phyloP scores from a whole-genome alignment of 2,329 filamentous ascomycete species.

The Claviceps sp. region DNA sequence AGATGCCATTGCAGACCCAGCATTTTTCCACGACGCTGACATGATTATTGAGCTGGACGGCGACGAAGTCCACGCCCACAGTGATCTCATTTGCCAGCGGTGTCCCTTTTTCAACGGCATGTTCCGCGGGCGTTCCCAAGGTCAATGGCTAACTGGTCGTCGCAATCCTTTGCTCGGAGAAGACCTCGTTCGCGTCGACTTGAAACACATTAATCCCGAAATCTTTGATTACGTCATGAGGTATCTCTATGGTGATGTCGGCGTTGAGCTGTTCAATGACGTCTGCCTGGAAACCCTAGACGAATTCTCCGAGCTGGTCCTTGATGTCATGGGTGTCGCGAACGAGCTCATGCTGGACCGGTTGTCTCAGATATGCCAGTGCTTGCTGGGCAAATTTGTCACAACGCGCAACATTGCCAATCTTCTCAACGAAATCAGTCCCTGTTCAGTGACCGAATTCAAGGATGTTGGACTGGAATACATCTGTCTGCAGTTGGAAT shows the following conservation, averaged over 20 bases:
- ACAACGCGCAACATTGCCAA: slow-evolving; percentile 74
- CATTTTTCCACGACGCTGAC: slow-evolving; percentile 70
- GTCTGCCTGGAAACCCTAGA: slow-evolving; percentile 60
- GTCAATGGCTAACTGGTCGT: slow-evolving; percentile 68
- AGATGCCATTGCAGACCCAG: slow-evolving; percentile 50
- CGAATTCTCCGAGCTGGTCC: slow-evolving; percentile 74
- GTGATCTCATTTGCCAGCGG: slow-evolving; percentile 62
- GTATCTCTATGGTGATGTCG: slow-evolving; percentile 73
- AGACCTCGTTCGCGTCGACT: slow-evolving; percentile 53
- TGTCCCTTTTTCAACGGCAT: slow-evolving; percentile 88
- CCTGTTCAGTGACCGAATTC: slow-evolving; percentile 71
- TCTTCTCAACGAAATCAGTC: slow-evolving; percentile 73
- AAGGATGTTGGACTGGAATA: slow-evolving; percentile 84
- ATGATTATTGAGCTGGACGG: slow-evolving; percentile 66
- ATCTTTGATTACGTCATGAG: slow-evolving; percentile 69
- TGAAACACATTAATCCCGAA: slow-evolving; percentile 62
- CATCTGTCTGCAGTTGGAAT: slow-evolving; percentile 79
- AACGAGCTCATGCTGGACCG: slow-evolving; percentile 94
- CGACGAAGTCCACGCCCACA: slow-evolving; percentile 61
- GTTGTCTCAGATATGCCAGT: slow-evolving; percentile 80
- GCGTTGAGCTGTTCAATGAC: slow-evolving; percentile 68
- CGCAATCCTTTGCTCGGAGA: slow-evolving; percentile 28
- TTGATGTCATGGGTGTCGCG: slow-evolving; percentile 80
- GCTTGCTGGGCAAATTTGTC: slow-evolving; percentile 69
- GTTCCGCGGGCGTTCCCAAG: slow-evolving; percentile 76